A percentile compares a stretch with the other conserved stretches of the same genome.
Conservation (phyloP, 192 early-diverging fungal genomes). For the Chytriomyces hyalinus region DNA sequence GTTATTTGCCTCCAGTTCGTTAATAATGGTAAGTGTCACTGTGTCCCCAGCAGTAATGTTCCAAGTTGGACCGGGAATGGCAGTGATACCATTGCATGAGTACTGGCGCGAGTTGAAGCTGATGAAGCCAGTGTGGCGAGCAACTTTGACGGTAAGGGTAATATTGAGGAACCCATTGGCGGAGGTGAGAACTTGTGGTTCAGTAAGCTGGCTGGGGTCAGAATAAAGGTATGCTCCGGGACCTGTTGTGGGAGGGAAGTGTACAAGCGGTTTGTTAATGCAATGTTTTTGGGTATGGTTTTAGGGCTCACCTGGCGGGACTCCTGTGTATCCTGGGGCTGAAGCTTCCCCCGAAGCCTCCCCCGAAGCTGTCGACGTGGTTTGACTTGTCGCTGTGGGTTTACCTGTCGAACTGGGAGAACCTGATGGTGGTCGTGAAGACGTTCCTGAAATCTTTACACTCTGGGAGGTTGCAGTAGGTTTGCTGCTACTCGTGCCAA, state of each 20-base stretch:
- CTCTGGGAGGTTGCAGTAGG: too few relatives aligned
- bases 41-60: not conserved
- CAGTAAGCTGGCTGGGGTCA: not conserved
- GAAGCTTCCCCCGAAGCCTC: not conserved
- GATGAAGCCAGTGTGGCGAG: not conserved
- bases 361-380: not conserved
- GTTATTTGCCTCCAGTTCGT: not conserved
- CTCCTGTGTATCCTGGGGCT: not conserved
- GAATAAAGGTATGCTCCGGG: not conserved
- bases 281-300: too few relatives aligned
- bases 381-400: not conserved
- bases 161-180: not conserved
- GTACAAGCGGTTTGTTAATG: too few relatives aligned
- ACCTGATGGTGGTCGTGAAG: too few relatives aligned
- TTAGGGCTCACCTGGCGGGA: not conserved
- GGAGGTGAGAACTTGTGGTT: not conserved
- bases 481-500: too few relatives aligned
- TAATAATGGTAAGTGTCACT: not conserved
- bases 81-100: not conserved
- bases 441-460: too few relatives aligned
- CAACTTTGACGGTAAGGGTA: not conserved
- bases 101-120: conserved; percentile 10
- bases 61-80: conserved; percentile 1
- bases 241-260: not conserved
- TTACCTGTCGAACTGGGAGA: too few relatives aligned